Evolutionary conservation across 305 asterid genomes (phyloP).

Genomic region (Stenogyne calaminthoides): DNA sequence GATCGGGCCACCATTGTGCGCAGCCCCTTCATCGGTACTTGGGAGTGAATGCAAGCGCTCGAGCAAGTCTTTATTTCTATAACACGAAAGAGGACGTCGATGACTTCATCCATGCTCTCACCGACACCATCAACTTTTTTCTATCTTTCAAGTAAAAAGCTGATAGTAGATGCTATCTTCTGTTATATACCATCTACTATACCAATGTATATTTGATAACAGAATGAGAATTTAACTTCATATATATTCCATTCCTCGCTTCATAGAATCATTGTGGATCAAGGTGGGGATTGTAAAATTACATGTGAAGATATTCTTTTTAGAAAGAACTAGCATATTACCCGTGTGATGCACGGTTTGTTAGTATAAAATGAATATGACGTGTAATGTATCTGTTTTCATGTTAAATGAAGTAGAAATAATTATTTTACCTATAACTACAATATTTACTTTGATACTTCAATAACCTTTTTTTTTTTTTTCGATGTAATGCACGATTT

Average conservation of each 20-base stretch:
- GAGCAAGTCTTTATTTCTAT: slow-evolving; percentile 94
- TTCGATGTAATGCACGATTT: no score
- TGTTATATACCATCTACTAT: not conserved
- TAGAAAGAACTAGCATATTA: no score
- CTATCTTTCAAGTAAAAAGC: slow-evolving; percentile 55
- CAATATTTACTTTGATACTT: no score
- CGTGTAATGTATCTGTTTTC: no score
- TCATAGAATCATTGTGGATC: not conserved
- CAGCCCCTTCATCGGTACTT: slow-evolving; percentile 86
- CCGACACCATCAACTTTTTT: slow-evolving; percentile 71
- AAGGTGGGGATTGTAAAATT: not conserved
- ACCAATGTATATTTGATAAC: not conserved
- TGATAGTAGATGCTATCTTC: not conserved
- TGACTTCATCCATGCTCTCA: slow-evolving; percentile 64
- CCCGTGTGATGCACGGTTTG: no score
- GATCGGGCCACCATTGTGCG: slow-evolving; percentile 98
- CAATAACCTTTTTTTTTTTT: no score
- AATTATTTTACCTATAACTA: no score
- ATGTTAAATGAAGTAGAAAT: no score
- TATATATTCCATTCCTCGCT: slow-evolving; percentile 3
- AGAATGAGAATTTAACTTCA: not conserved
- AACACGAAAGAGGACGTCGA: slow-evolving; percentile 94
- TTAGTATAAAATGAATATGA: no score
- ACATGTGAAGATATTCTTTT: no score
- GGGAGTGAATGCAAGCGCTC: slow-evolving; percentile 82